Evolutionary conservation across 140 eudicot species (phyloP), one percentile per base, ranked within the genome.

Genomic region (Ambrosia hybrid): DNA sequence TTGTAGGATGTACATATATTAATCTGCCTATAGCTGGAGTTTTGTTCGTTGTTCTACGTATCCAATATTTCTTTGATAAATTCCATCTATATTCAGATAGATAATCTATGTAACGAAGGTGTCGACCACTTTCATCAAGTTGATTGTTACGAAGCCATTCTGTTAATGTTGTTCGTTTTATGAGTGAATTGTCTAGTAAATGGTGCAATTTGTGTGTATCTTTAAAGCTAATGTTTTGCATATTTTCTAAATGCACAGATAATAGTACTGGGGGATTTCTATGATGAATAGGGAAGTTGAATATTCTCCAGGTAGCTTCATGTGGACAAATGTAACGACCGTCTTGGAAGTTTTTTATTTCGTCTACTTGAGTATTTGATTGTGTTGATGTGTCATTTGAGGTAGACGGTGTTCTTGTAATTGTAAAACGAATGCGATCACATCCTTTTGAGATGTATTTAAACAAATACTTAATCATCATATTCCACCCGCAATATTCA

Each of bases 401-500:
- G 12, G 0, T 8, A 6, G 9, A n/a, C n/a, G 3, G 11, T 56
- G 61, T 3, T 56, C 30, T 56, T 15, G 62, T 56, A 9, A 56
- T 56, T 16, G 8, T 59, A 4, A 6, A 21, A 16, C 6, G 3
- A 11, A 30, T 3, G 26, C 43, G 65, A 26, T 26, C 65, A 26
- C 1, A 3, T 2, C 65, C 65, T 9, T 59, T 59, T 2, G 65
- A 59, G 0, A 59, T 59, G 13, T 59, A 59, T 12, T 59, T n/a
- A n/a, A n/a, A n/a, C n/a, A n/a, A n/a, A n/a, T n/a, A n/a, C n/a
- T n/a, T n/a, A n/a, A n/a, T n/a, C 41, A 59, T 8, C 65, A 59
- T 59, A 10, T 9, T 59, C 65, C 65, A 59, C 3, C 65, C 64
- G 11, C 64, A 58, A n/a, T n/a, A n/a, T n/a, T n/a, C n/a, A n/a